phyloP scores from a whole-genome alignment of 345 rosid species.

The Sisymbrium altissimum region DNA sequence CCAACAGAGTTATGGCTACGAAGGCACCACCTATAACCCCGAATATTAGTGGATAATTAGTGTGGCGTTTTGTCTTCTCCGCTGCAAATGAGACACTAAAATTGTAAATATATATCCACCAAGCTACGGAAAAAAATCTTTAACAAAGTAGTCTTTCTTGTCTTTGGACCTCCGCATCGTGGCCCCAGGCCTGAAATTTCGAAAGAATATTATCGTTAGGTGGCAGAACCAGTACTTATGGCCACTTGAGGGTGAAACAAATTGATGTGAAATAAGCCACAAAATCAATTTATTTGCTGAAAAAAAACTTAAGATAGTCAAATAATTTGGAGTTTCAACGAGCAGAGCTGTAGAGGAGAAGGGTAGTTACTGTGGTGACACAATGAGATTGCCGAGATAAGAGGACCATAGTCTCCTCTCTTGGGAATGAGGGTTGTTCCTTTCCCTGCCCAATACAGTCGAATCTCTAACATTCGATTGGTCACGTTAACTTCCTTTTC shows the following conservation, averaged over 20 bases:
- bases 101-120: background rate
- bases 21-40: background rate
- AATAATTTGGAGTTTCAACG: background rate
- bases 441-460: conserved; percentile 50
- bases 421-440: conserved; percentile 43
- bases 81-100: background rate
- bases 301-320: background rate
- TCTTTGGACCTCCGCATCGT: conserved; percentile 1
- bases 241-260: background rate
- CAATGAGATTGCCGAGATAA: conserved; percentile 60
- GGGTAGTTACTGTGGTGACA: conserved; percentile 1
- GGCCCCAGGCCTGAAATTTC: background rate
- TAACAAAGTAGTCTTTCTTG: background rate
- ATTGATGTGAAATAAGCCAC: background rate
- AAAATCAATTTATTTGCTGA: background rate
- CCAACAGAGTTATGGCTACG: conserved; percentile 5
- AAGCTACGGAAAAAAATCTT: background rate
- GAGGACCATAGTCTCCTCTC: conserved; percentile 52
- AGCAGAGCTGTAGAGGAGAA: no score
- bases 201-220: background rate
- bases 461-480: conserved; percentile 42
- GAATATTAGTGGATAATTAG: background rate
- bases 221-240: background rate
- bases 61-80: background rate
- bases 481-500: conserved; percentile 26